Evolutionary conservation across 2,329 filamentous ascomycete species (phyloP).

Genomic region (Ceratocystis huliohia): DNA sequence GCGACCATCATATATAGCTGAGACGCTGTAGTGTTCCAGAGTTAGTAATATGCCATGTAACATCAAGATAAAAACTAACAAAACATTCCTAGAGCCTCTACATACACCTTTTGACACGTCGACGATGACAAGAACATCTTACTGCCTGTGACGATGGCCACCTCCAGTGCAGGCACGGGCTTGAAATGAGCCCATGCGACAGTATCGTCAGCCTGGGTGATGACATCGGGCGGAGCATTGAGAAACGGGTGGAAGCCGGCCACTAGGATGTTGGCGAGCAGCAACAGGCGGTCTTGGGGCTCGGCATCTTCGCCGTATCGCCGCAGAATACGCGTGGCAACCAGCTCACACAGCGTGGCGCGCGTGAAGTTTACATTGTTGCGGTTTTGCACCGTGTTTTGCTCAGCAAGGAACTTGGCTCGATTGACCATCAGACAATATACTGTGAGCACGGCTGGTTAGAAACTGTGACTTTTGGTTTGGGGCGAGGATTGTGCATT

Average conservation of each 20-base stretch:
- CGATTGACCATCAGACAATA: conserved; percentile 77
- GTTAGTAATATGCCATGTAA: not conserved
- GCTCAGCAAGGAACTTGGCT: conserved; percentile 65
- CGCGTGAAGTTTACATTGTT: conserved; percentile 71
- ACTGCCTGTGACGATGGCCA: conserved; percentile 71
- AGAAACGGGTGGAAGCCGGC: conserved; percentile 79
- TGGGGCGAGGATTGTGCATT: too few relatives aligned
- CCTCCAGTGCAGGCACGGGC: conserved; percentile 64
- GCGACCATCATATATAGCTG: conserved; percentile 68
- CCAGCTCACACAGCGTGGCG: conserved; percentile 65
- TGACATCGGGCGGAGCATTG: conserved; percentile 57
- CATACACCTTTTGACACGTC: conserved; percentile 61
- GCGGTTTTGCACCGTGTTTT: conserved; percentile 60
- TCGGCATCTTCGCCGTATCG: conserved; percentile 68
- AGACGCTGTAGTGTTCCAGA: conserved; percentile 35
- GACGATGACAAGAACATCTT: conserved; percentile 66
- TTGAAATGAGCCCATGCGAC: conserved; percentile 39
- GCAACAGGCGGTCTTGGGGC: conserved; percentile 55
- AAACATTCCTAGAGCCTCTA: conserved; percentile 14
- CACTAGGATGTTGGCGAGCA: conserved; percentile 67
- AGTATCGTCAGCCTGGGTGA: conserved; percentile 40
- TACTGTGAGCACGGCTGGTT: conserved; percentile 32
- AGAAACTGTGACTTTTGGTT: not conserved
- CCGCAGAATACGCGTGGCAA: conserved; percentile 64
- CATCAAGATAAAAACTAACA: not conserved